Evolutionary conservation across 345 rosid species (phyloP), one percentile per base, ranked within the genome.

Genomic region (Brassica carinata): DNA sequence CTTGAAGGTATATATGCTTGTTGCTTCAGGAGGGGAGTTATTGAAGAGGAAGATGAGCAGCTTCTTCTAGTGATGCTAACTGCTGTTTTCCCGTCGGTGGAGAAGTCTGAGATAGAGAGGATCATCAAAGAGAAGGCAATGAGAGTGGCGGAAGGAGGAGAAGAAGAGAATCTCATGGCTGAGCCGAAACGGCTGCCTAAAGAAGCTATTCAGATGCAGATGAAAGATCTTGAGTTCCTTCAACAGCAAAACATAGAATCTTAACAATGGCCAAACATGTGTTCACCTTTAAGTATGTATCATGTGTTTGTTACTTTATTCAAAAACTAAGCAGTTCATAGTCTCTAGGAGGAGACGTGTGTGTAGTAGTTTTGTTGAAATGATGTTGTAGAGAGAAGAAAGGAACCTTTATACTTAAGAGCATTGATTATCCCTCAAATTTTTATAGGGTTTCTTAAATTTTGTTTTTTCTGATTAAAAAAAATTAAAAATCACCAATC

Each of bases 201-300:
- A 86, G 97, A 89, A 80, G 99, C 98, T 58, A 89, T 83, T 13
- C 74, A 87, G 75, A 71, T 89, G 89, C 99, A 96, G 78, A 93
- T 93, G 98, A 96, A 91, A 80, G 97, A 96, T 83, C 97, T 96
- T 43, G 86, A 90, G 69, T 96, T 96, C 86, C 97, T 96, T 71
- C 80, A 86, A 84, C 80, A 86, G 84, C 94, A 91, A 71, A 91
- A 86, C 65, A 87, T 63, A 8, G 94, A 93, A 11, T 69, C 86
- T 72, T 89, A 63, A 86, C 67, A 64, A 53, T 64, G 62, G 9
- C 58, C 10, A 40, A 65, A 67, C 59, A 8, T 51, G n/a, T 6
- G 30, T 29, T 29, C 30, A 29, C 30, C 30, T 51, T 61, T 1
- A 33, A 64, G 23, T 78, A 31, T 71, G 30, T 29, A 27, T 8